A percentile compares a stretch with the other conserved stretches of the same genome.
phyloP scores from a whole-genome alignment of 768 basidiomycete genomes.

The Ramaria rubella region DNA sequence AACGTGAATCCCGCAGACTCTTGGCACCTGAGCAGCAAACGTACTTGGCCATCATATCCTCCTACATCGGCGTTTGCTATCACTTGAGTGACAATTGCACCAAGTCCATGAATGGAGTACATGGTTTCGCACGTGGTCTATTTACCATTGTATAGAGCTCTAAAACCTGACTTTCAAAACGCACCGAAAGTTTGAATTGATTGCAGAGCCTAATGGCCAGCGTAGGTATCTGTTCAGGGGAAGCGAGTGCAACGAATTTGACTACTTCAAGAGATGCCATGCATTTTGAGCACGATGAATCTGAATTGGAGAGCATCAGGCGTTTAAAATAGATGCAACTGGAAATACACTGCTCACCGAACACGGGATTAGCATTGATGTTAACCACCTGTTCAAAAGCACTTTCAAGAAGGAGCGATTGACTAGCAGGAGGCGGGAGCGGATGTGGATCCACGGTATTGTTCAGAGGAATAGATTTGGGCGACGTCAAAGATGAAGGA shows the following conservation, averaged over 20 bases:
- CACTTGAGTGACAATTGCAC: constrained; percentile 64
- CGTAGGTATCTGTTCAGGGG: constrained; percentile 52
- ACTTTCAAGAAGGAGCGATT: constrained; percentile 39
- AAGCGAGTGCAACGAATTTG: constrained; percentile 61
- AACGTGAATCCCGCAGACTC: background rate
- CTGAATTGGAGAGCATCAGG: constrained; percentile 1
- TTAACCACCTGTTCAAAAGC: constrained; percentile 54
- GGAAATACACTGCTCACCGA: constrained; percentile 29
- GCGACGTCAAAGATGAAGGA: constrained; percentile 56
- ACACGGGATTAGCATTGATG: constrained; percentile 39
- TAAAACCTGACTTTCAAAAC: background rate
- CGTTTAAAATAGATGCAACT: constrained; percentile 3
- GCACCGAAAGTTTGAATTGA: constrained; percentile 41
- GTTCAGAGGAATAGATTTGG: constrained; percentile 50
- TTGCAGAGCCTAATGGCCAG: constrained; percentile 58
- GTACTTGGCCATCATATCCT: constrained; percentile 67
- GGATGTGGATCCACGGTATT: constrained; percentile 64
- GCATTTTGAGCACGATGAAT: constrained; percentile 45
- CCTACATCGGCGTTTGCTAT: constrained; percentile 63
- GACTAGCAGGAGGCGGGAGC: constrained; percentile 50
- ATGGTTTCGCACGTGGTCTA: constrained; percentile 37
- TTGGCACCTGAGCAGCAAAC: constrained; percentile 9
- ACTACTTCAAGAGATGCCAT: constrained; percentile 52
- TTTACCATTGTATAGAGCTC: background rate
- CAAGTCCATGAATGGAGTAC: constrained; percentile 43